Percentiles rank a stretch among this genome's conserved stretches.
phyloP scores from a whole-genome alignment of 129 eudicot species.

The Flaveria sonorensis region DNA sequence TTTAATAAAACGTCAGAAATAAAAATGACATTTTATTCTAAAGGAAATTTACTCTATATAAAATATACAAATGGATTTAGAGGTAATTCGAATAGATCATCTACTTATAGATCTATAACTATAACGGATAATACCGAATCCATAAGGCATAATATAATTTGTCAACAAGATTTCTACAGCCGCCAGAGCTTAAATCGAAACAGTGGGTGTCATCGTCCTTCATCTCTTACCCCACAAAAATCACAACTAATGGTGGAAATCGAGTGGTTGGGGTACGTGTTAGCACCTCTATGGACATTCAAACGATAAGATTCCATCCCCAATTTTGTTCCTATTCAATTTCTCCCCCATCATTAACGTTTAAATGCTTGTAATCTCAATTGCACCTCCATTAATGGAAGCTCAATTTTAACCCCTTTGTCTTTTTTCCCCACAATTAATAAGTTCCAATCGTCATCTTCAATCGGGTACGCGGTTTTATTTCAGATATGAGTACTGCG shows the following conservation, averaged over 20 bases:
- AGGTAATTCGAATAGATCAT: no score
- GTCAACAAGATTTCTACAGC: background rate
- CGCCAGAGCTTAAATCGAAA: constrained; percentile 10
- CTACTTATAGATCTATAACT: no score
- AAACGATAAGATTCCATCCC: constrained; percentile 37
- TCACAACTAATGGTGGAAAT: constrained; percentile 34
- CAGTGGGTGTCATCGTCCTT: background rate
- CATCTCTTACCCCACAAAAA: constrained; percentile 18
- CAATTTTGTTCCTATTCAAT: constrained; percentile 21
- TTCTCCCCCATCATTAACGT: constrained; percentile 14
- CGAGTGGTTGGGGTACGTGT: constrained; percentile 20
- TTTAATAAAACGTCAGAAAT: no score
- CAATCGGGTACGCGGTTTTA: constrained; percentile 17
- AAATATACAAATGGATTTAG: no score
- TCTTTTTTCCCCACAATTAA: background rate
- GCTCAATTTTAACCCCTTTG: constrained; percentile 28
- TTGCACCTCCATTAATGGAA: constrained; percentile 30
- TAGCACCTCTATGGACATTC: constrained; percentile 26
- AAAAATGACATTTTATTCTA: no score
- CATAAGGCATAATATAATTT: background rate
- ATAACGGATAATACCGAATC: background rate
- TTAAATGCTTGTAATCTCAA: constrained; percentile 18
- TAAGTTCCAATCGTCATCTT: constrained; percentile 13
- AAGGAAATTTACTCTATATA: no score
- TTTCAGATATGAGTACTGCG: background rate